These are phyloP conservation scores for Echinosophora koreensis DNA, from an alignment of 306 rosid genomes.

Conservation along the genomic window DNA sequence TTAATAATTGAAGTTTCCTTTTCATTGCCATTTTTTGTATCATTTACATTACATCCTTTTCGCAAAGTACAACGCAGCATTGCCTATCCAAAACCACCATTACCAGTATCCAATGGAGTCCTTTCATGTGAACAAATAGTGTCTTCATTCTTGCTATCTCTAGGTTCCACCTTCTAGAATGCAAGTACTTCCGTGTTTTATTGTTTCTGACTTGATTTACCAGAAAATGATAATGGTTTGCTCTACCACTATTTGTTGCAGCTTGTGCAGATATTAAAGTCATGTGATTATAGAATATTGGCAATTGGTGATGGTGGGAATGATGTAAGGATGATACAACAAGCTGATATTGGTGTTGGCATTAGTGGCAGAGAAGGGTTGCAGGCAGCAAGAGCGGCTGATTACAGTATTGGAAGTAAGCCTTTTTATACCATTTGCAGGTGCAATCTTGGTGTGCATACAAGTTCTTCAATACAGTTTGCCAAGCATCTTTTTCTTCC, in stretches of 20 bases:
- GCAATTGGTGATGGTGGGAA: slow-evolving; percentile 99
- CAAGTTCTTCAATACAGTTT: slow-evolving; percentile 30
- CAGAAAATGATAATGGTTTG: slow-evolving; percentile 35
- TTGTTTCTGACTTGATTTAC: slow-evolving; percentile 36
- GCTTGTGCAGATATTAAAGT: slow-evolving; percentile 92
- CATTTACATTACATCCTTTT: background rate
- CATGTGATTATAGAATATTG: slow-evolving; percentile 92
- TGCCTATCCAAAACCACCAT: background rate
- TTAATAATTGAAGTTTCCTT: background rate
- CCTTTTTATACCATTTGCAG: slow-evolving; percentile 1
- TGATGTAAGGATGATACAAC: slow-evolving; percentile 99
- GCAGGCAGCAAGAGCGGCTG: slow-evolving; percentile 99
- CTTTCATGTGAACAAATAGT: background rate
- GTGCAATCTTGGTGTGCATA: slow-evolving; percentile 28
- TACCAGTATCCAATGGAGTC: background rate
- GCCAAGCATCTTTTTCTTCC: slow-evolving; percentile 5
- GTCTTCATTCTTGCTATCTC: background rate
- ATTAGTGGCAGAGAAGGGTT: slow-evolving; percentile 99
- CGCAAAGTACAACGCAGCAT: background rate
- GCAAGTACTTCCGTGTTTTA: background rate
- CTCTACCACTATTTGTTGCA: slow-evolving; percentile 58
- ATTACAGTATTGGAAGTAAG: slow-evolving; percentile 98
- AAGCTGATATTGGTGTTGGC: slow-evolving; percentile 98
- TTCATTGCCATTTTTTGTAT: background rate
- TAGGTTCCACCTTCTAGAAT: background rate